Base-by-base conservation (phyloP, 495 filamentous ascomycete species). In the Penicillium cataractarum region DNA sequence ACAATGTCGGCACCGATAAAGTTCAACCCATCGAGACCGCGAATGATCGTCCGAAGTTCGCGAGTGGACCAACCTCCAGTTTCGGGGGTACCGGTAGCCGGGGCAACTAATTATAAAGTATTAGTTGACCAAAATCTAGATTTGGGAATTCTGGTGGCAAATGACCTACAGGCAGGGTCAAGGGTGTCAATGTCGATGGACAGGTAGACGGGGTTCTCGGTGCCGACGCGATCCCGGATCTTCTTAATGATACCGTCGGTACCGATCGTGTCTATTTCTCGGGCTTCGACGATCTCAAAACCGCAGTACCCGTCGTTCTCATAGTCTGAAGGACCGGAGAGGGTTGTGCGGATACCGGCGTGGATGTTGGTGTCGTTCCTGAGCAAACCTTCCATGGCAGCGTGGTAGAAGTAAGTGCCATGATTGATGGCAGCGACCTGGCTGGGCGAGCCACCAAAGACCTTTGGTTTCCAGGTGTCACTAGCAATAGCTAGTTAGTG, bases 141-240 rank as follows among this genome's bases (percentile, higher is more conserved):
- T 33, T 6, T 0, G 2, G 13, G 10, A 50, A n/a, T 13, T 21
- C 29, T 48, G 33, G 29, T 31, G 17, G 8, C 19, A 6, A 0
- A 13, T 33, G 31, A 78, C 84, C 63, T 76, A 88, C 86, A 93
- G 33, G 91, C 92, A 5, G 92, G 92, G 68, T 97, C 92, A 15
- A 97, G 74, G 0, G 90, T 91, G 68, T 97, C 92, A 60, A 96
- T 96, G 67, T 97, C 92, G 44, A 96, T 92, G 57, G 86, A 91
- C 44, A 96, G 80, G 69, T 96, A 96, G 2, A 95, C 89, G 0
- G 85, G 89, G 48, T 89, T 86, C 17, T 86, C 82, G 4, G 80
- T 86, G 1, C 90, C 91, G 6, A 96, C 90, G 4, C 90, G 79
- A 1, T 90, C 82, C 49, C 87, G 81, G 67, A 96, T 92, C 64